Evolutionary conservation across 2,329 filamentous ascomycete genomes (phyloP).

Genomic region (Colletotrichum somersetense): DNA sequence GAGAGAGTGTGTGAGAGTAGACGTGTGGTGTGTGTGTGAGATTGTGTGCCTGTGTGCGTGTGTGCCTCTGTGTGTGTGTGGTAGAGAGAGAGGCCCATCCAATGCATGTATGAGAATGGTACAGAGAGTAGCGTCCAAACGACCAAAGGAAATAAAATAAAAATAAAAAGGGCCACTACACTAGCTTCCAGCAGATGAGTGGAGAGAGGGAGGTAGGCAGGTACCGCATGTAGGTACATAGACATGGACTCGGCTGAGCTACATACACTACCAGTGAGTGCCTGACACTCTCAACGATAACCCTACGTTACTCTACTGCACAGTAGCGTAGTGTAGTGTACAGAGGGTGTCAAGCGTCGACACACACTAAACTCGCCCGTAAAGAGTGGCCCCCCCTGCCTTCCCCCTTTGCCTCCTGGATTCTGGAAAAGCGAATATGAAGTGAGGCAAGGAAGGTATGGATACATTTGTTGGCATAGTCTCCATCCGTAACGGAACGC

Average conservation of each 20-base stretch:
- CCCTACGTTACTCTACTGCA: conserved; percentile 26
- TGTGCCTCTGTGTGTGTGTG: background rate
- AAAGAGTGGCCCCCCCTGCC: background rate
- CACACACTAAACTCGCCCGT: conserved; percentile 17
- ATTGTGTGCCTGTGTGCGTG: background rate
- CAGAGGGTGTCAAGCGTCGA: conserved; percentile 13
- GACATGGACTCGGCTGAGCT: conserved; percentile 7
- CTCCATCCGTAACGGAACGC: conserved; percentile 15
- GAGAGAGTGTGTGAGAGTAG: background rate
- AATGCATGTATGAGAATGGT: conserved; percentile 13
- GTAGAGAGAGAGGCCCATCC: conserved; percentile 1
- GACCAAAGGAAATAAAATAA: background rate
- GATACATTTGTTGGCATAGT: conserved; percentile 8
- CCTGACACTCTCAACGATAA: conserved; percentile 3
- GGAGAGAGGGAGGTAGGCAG: background rate
- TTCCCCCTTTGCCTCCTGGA: conserved; percentile 10
- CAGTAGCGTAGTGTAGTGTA: background rate
- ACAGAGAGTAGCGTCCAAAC: conserved; percentile 12
- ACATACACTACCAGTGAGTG: background rate
- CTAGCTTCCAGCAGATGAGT: conserved; percentile 11
- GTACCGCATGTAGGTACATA: no score
- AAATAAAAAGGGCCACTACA: conserved; percentile 4
- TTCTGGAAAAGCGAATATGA: background rate
- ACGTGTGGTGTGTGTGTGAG: background rate
- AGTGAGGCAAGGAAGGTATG: conserved; percentile 16